Evolutionary conservation across 345 rosid species (phyloP).

Genomic region (Salix dunnii): DNA sequence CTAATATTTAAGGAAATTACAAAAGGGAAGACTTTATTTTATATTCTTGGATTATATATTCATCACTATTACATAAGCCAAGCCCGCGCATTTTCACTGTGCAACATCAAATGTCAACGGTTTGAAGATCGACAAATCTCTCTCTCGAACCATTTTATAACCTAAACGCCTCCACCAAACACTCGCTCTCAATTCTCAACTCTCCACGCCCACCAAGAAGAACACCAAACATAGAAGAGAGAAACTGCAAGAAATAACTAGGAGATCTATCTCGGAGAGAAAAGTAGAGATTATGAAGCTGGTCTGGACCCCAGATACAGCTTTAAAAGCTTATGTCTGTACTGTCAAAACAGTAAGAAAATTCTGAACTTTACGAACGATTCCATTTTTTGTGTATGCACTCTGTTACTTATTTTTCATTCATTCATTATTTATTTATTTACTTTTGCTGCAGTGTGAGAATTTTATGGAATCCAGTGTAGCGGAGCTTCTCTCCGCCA

Average conservation of each 20-base stretch:
- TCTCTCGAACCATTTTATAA: not conserved
- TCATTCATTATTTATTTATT: not conserved
- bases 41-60: not conserved
- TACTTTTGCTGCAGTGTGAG: slow-evolving; percentile 37
- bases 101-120: not conserved
- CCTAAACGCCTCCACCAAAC: not conserved
- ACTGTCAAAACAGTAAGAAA: slow-evolving; percentile 60
- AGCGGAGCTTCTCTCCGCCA: slow-evolving; percentile 75
- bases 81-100: not conserved
- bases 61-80: not conserved
- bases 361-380: too few species aligned
- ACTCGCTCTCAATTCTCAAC: not conserved
- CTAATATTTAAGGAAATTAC: not conserved
- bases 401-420: not conserved
- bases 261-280: not conserved
- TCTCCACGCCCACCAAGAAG: not conserved
- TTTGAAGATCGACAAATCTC: not conserved
- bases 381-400: not conserved
- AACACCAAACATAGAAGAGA: not conserved
- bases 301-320: slow-evolving; percentile 79
- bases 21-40: not conserved
- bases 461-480: slow-evolving; percentile 54
- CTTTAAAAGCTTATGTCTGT: slow-evolving; percentile 64
- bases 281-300: slow-evolving; percentile 52
- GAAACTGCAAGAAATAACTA: not conserved